Base-by-base conservation (phyloP, 306 rosid genomes). In the Hylodesmum podocarpum region DNA sequence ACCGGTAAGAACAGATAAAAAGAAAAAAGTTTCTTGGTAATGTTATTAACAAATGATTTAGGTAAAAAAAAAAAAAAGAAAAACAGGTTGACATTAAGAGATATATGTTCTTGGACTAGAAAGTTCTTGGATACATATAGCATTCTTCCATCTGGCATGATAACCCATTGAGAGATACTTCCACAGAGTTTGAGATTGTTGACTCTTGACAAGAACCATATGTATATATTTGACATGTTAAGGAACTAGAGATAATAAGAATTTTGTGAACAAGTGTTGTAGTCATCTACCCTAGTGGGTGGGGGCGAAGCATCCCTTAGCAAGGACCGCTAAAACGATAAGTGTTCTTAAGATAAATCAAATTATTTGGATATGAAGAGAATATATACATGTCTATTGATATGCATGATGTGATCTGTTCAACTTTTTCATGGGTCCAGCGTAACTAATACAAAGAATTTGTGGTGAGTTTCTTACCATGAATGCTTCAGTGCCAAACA, bases 251-350 rank as follows among this genome's bases (percentile, higher is more conserved):
- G 16, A 55, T 15, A 25, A 40, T 15, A 73, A 40, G 70, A 58
- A 58, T 73, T 41, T 73, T 59, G n/a, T 25, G 41, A 9, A 73
- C 14, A 27, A 43, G 47, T 34, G 18, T 0, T 41, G 11, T 25
- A 53, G n/a, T n/a, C n/a, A n/a, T n/a, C n/a, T n/a, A n/a, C n/a
- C n/a, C n/a, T n/a, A n/a, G 25, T 61, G 24, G 72, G 41, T 19
- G 74, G 33, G 81, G 61, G 25, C 4, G 9, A 29, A 33, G 77
- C 71, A 78, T 78, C 82, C 70, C 49, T 33, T 31, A 10, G 63
- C 43, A 68, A 69, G 77, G 77, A 57, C 81, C 63, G 27, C 8
- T 2, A 2, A 40, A 44, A 66, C 12, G n/a, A 67, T 27, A 13
- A 64, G 62, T 59, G 47, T 44, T 74, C 37, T 62, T 62, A n/a